Evolutionary conservation across 2,329 filamentous ascomycete species (phyloP).

Genomic region (Penicillium vulpinum): DNA sequence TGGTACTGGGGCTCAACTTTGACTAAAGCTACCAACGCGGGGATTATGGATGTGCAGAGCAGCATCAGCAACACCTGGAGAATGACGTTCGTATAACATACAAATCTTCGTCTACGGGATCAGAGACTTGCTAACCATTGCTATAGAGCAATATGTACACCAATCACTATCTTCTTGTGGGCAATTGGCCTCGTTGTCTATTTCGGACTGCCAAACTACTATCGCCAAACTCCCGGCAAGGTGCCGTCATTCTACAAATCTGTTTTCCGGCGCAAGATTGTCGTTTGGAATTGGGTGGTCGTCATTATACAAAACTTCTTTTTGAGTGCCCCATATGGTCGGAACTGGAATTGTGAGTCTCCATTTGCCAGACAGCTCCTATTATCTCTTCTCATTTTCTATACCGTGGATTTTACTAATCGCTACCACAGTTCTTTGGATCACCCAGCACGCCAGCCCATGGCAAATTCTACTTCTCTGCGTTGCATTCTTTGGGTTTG

Average conservation of each 20-base stretch:
- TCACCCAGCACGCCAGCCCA: conserved; percentile 54
- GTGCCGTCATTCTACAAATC: conserved; percentile 67
- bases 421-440: conserved; percentile 53
- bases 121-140: conserved; percentile 20
- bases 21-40: conserved; percentile 47
- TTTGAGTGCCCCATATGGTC: conserved; percentile 64
- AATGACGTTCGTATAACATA: conserved; percentile 40
- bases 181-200: conserved; percentile 56
- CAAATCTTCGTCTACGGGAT: not conserved
- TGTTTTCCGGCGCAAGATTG: conserved; percentile 62
- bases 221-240: conserved; percentile 63
- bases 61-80: conserved; percentile 46
- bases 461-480: conserved; percentile 60
- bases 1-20: conserved; percentile 67
- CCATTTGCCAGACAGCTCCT: accelerated
- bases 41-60: conserved; percentile 39
- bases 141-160: conserved; percentile 54
- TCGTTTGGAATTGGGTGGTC: conserved; percentile 66
- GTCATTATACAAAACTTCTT: conserved; percentile 68
- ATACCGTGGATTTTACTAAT: not conserved
- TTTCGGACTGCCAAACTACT: conserved; percentile 66
- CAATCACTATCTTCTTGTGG: conserved; percentile 60
- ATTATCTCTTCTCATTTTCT: too few relatives aligned
- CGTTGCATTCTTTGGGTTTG: conserved; percentile 50
- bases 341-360: conserved; percentile 61